These are phyloP conservation scores for Rutidosis leptorrhynchoides DNA, from an alignment of 129 eudicot genomes.

Conservation along the genomic window DNA sequence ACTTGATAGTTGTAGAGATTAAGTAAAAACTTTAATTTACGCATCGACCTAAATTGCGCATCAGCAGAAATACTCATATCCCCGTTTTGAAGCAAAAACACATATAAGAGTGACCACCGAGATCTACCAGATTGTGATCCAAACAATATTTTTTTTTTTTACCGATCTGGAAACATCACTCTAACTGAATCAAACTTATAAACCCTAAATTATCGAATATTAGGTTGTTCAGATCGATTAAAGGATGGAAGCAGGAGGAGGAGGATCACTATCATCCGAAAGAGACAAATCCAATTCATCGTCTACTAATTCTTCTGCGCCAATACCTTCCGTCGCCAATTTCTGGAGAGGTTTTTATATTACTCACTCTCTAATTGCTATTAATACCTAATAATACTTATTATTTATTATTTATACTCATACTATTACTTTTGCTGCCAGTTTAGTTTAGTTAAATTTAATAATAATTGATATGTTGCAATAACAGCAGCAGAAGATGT, in stretches of 20 bases:
- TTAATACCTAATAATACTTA: background rate
- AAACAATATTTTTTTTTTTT: background rate
- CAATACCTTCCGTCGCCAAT: constrained; percentile 73
- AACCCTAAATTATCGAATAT: background rate
- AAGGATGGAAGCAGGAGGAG: background rate
- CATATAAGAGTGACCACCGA: background rate
- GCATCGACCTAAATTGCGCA: background rate
- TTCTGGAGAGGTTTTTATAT: constrained; percentile 85
- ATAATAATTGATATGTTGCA: background rate
- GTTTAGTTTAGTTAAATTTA: background rate
- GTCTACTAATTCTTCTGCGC: constrained; percentile 47
- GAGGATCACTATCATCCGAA: background rate
- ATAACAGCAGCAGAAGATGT: background rate
- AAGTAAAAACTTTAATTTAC: too few species aligned
- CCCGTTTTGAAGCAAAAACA: background rate
- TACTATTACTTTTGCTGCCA: background rate
- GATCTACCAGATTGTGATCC: background rate
- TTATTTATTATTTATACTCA: background rate
- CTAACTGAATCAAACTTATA: background rate
- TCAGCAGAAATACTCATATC: background rate
- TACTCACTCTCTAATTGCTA: background rate
- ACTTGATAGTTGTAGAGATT: too few species aligned
- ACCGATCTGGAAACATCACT: background rate
- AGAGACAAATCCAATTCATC: constrained; percentile 50
- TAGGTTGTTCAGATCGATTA: background rate